Base-by-base conservation (phyloP, 306 rosid species). In the Malus asiatica region DNA sequence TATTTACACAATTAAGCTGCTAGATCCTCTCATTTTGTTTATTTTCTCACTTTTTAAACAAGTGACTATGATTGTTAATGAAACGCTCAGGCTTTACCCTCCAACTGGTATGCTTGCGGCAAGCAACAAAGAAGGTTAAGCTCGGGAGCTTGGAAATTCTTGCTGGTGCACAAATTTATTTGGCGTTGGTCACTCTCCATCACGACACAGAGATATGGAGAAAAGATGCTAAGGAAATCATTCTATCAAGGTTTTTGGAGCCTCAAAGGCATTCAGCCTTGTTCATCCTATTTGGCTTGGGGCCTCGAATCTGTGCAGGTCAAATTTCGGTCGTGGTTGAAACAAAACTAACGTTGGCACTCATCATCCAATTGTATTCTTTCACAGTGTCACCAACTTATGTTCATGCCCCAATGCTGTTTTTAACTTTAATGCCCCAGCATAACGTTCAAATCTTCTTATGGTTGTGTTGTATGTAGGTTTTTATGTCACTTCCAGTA, bases 11-110 rank as follows among this genome's bases (percentile, higher is more conserved):
- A 35, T 5, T 35, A 35, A 35, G 42, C 8, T 16, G 61, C 5
- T 52, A 8, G 30, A 30, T 51, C 46, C 42, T 59, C 18, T 14
- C 33, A 42, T 55, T 2, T 55, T 32, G 60, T 19, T 40, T 18
- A 25, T 52, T 27, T 16, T 29, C 3, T 35, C 46, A 9, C 42
- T 77, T 65, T 85, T 33, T 35, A n/a, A 68, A 74, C 89, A 87
- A 88, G 75, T 89, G n/a, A 79, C 69, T 71, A 79, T 90, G 96
- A 86, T 93, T 69, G 65, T 90, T 13, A 89, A 86, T 27, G 93
- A 93, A 85, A 82, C 90, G 4, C 88, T 90, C 62, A 69, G 97
- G 72, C 91, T 93, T 42, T 93, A 90, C 76, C 86, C 93, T 61
- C 88, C 89, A 1, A 88, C 87, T 7, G 78, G 73, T 51, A 81